Percentiles rank a stretch among this genome's conserved stretches.
phyloP scores from a whole-genome alignment of 148 eudicot genomes.

The Camellia granthamiana region DNA sequence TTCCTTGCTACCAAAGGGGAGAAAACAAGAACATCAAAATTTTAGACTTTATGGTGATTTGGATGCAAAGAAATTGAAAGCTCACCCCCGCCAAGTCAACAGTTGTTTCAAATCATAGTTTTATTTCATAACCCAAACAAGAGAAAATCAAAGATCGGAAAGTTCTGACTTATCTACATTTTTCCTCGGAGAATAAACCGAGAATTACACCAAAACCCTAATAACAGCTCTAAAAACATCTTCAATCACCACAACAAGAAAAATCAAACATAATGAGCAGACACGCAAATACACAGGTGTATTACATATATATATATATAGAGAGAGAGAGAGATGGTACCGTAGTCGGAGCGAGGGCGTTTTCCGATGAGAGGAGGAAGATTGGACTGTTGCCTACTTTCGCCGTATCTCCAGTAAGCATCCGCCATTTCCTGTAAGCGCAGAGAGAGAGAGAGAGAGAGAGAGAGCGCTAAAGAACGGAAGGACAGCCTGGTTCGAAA shows the following conservation, averaged over 20 bases:
- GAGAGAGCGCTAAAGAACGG: not conserved
- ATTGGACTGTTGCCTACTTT: constrained; percentile 33
- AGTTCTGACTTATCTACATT: not conserved
- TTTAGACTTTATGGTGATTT: not conserved
- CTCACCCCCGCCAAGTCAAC: not conserved
- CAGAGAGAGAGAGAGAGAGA: not conserved
- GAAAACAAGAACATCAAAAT: not conserved
- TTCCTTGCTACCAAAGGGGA: not conserved
- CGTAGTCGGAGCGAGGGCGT: constrained; percentile 76
- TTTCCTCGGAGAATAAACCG: not conserved
- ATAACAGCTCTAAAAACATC: not conserved
- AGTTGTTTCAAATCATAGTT: not conserved
- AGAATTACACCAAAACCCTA: not conserved
- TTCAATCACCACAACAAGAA: not conserved
- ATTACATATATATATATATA: not conserved
- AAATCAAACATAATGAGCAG: not conserved
- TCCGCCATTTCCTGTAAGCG: constrained; percentile 34
- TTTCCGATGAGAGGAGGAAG: constrained; percentile 38
- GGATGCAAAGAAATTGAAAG: not conserved
- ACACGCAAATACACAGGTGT: not conserved
- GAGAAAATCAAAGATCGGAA: not conserved
- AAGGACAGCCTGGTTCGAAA: not conserved
- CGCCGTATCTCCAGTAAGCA: constrained; percentile 59
- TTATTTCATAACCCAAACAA: not conserved
- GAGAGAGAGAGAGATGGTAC: constrained; percentile 22